Conservation (phyloP, 2,329 filamentous ascomycete genomes). For the Talaromyces sp. region DNA sequence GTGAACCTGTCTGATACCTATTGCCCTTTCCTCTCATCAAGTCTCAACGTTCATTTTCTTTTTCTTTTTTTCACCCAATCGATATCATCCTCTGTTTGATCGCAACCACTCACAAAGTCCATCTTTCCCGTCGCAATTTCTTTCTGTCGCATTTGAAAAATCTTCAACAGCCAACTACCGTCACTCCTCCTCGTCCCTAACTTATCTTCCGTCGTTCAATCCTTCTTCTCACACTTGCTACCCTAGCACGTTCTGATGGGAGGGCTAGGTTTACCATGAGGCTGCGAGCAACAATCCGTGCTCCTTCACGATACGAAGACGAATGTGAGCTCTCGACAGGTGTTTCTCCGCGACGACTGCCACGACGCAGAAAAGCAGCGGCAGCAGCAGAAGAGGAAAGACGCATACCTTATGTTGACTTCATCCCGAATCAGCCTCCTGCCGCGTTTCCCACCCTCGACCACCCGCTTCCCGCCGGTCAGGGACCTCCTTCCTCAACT, state of each 20-base stretch:
- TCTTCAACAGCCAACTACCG: not conserved
- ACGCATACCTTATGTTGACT: conserved; percentile 25
- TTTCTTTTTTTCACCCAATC: not conserved
- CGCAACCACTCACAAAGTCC: not conserved
- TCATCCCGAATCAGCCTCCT: conserved; percentile 36
- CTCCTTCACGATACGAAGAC: conserved; percentile 25
- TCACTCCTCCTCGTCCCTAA: not conserved
- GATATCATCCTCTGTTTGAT: not conserved
- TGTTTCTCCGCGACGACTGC: conserved; percentile 9
- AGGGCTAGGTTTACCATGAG: conserved; percentile 23
- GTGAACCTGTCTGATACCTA: not conserved
- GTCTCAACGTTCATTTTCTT: not conserved
- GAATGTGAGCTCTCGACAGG: conserved; percentile 21
- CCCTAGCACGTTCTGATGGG: not conserved
- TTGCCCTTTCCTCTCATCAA: not conserved
- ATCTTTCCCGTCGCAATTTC: not conserved
- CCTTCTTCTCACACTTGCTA: not conserved
- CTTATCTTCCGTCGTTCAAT: not conserved
- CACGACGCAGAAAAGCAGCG: conserved; percentile 1
- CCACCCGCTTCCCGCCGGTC: conserved; percentile 10
- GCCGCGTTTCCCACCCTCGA: conserved; percentile 41
- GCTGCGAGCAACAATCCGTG: conserved; percentile 28
- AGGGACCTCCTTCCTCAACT: not conserved
- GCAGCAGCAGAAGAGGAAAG: not conserved
- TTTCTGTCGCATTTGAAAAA: too few species aligned